phyloP scores from a whole-genome alignment of 495 filamentous ascomycete genomes.

The Durotheca rogersii region DNA sequence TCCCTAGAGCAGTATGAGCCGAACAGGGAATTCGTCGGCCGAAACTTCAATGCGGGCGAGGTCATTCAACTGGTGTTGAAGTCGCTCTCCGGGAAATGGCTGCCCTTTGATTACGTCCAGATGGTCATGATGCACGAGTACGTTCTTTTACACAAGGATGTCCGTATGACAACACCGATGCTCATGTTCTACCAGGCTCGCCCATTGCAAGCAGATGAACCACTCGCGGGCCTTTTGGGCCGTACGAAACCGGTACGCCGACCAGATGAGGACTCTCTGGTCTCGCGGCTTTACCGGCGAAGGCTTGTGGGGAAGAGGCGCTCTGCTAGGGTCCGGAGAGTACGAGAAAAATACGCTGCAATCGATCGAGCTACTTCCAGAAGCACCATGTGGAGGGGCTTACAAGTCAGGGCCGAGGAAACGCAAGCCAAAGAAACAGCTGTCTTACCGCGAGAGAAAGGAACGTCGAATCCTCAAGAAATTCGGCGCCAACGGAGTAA shows the following conservation, averaged over 20 bases:
- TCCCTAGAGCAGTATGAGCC: conserved; percentile 75
- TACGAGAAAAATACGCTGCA: conserved; percentile 54
- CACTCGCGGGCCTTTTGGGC: conserved; percentile 73
- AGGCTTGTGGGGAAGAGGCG: conserved; percentile 72
- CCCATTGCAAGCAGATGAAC: conserved; percentile 84
- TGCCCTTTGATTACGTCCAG: conserved; percentile 73
- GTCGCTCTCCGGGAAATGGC: conserved; percentile 62
- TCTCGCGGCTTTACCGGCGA: conserved; percentile 67
- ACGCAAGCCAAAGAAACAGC: conserved; percentile 52
- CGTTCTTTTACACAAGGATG: not conserved
- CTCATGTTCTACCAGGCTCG: conserved; percentile 46
- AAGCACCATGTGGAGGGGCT: conserved; percentile 69
- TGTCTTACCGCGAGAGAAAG: conserved; percentile 62
- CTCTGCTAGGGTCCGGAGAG: conserved; percentile 56
- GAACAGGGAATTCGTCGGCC: conserved; percentile 72
- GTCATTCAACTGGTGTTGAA: conserved; percentile 76
- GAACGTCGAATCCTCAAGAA: conserved; percentile 69
- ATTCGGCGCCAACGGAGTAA: conserved; percentile 67
- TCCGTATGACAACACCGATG: not conserved
- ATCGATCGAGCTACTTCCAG: conserved; percentile 55
- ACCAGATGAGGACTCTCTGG: conserved; percentile 65
- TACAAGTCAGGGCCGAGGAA: conserved; percentile 57
- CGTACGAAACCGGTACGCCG: conserved; percentile 65
- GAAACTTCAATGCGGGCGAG: conserved; percentile 85
- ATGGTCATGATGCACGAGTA: conserved; percentile 83